These are phyloP conservation scores for Globisporangium solare DNA, from an alignment of 352 stramenopile species.

Conservation along the genomic window DNA sequence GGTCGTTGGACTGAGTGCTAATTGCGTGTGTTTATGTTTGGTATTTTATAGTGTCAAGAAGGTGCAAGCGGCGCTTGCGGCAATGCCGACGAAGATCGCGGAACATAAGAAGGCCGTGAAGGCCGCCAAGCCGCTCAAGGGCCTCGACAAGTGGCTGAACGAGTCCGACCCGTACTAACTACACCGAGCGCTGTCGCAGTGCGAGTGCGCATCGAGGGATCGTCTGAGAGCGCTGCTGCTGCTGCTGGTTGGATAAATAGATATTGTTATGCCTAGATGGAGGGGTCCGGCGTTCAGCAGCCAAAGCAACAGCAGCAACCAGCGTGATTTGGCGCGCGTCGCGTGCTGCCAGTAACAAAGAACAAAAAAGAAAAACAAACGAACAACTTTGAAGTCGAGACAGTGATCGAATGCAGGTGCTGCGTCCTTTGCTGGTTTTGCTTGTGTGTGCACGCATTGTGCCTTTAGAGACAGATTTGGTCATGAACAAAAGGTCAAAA, in stretches of 20 bases:
- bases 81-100: slow-evolving; percentile 82
- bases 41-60: slow-evolving; percentile 68
- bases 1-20: too few species aligned
- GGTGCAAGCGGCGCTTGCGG: slow-evolving; percentile 73
- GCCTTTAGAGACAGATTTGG: too few species aligned
- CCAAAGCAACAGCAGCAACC: not conserved
- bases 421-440: too few species aligned
- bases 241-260: too few species aligned
- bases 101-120: slow-evolving; percentile 85
- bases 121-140: slow-evolving; percentile 78
- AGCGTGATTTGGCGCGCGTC: not conserved
- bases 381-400: too few species aligned
- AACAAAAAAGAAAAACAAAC: too few species aligned
- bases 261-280: too few species aligned
- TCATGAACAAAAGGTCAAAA: not conserved
- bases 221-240: not conserved
- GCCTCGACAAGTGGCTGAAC: slow-evolving; percentile 87
- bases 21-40: slow-evolving; percentile 1
- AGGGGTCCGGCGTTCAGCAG: not conserved
- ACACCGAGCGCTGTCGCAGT: not conserved
- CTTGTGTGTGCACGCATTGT: too few species aligned
- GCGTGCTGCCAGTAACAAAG: too few species aligned
- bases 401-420: too few species aligned
- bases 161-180: slow-evolving; percentile 74
- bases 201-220: not conserved